phyloP scores from a whole-genome alignment of 2,329 filamentous ascomycete genomes.

The Curvularia verruculosa region DNA sequence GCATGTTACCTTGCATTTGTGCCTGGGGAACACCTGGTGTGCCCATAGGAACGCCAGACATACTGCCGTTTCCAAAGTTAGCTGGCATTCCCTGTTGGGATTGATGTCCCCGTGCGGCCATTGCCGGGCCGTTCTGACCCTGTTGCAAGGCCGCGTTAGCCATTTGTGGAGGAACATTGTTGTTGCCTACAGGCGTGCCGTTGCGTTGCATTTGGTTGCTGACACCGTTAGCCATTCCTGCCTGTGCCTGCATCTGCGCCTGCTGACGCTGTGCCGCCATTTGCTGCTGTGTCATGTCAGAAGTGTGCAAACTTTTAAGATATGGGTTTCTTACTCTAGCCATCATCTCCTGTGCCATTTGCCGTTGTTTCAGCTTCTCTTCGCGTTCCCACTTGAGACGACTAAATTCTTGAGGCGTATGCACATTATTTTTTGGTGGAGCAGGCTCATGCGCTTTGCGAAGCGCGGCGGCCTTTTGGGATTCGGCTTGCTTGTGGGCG shows the following conservation, averaged over 20 bases:
- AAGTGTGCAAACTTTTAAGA: not conserved
- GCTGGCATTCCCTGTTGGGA: slow-evolving; percentile 54
- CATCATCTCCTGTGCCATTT: slow-evolving; percentile 62
- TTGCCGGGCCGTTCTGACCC: slow-evolving; percentile 39
- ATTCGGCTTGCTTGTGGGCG: slow-evolving; percentile 85
- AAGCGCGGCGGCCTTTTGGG: slow-evolving; percentile 70
- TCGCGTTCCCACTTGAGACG: slow-evolving; percentile 87
- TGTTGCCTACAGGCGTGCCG: slow-evolving; percentile 46
- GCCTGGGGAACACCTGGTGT: slow-evolving; percentile 69
- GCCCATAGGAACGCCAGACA: slow-evolving; percentile 59
- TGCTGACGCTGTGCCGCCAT: slow-evolving; percentile 48
- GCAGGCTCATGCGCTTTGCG: slow-evolving; percentile 78
- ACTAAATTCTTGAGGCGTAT: slow-evolving; percentile 91
- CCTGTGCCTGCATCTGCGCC: slow-evolving; percentile 47
- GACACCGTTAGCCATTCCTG: slow-evolving; percentile 45
- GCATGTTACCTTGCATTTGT: slow-evolving; percentile 67
- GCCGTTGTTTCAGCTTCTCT: slow-evolving; percentile 63
- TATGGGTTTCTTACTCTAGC: slow-evolving; percentile 50
- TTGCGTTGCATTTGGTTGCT: slow-evolving; percentile 51
- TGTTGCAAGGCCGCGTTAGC: slow-evolving; percentile 37
- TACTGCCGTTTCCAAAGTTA: slow-evolving; percentile 56
- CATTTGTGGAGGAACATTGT: slow-evolving; percentile 39
- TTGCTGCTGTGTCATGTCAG: slow-evolving; percentile 41
- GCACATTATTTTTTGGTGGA: slow-evolving; percentile 63
- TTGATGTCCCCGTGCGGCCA: slow-evolving; percentile 45